Base-by-base conservation (phyloP, 768 basidiomycete genomes). In the Leccinum subgranulosum region DNA sequence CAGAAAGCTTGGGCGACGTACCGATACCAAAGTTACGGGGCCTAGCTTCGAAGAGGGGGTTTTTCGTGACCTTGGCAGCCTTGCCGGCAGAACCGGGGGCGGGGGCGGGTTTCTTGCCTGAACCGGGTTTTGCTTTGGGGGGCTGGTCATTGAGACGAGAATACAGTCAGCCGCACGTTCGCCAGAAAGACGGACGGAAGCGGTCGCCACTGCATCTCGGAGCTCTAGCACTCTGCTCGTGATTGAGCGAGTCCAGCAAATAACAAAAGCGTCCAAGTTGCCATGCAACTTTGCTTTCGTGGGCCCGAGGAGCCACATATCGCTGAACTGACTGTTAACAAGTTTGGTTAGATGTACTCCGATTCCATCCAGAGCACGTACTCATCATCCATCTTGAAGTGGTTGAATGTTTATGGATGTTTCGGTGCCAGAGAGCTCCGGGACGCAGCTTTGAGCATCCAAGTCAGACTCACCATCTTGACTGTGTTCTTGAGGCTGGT, bases 21-120 rank as follows among this genome's bases (percentile, higher is more conserved):
- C 95, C 95, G 60, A 98, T 95, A 72, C 92, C 93, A 74, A 96
- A 98, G 82, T 94, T 95, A 76, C 89, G 91, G 67, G 94, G 84
- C 60, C 73, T 80, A 55, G 93, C 73, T 81, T 98, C 94, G 74
- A 98, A 97, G 66, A 98, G 85, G 67, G 96, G 96, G 82, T 98
- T 98, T 81, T 95, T 96, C 75, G 86, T 86, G 36, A 75, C 68
- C 78, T 94, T 92, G 64, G 81, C 73, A 34, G 79, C 61, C 77
- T 92, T 92, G 81, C 81, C 82, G 67, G 87, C 86, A 71, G 89
- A 88, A 67, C 86, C 87, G 48, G 92, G 91, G 14, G 92, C 89
- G 57, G 88, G 81, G 62, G 92, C 92, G 64, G 89, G 90, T 79
- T 90, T 93, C 81, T 90, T 92, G 63, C 84, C 83, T 61, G 87